Percentiles rank a stretch among this genome's conserved stretches.
These are phyloP conservation scores for Polyplosphaeria fusca DNA, from an alignment of 495 filamentous ascomycete species.

Conservation along the genomic window DNA sequence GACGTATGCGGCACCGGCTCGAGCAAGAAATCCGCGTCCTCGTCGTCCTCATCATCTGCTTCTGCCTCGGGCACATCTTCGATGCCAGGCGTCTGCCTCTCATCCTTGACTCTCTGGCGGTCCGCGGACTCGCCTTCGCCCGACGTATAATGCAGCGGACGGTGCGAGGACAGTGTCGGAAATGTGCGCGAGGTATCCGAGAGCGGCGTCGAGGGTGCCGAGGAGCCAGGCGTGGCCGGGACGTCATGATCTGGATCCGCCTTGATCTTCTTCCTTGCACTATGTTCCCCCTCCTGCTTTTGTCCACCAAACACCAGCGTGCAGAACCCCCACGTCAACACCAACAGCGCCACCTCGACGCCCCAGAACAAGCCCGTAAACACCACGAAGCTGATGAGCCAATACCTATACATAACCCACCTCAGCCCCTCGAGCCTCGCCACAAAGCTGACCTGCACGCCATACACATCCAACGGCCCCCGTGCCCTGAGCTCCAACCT, in stretches of 20 bases:
- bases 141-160: constrained; percentile 46
- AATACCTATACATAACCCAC: constrained; percentile 78
- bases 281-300: constrained; percentile 26
- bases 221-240: constrained; percentile 17
- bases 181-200: constrained; percentile 55
- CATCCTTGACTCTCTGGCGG: constrained; percentile 31
- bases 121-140: constrained; percentile 4
- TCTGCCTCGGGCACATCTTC: constrained; percentile 34
- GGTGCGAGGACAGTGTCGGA: constrained; percentile 53
- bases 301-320: constrained; percentile 29
- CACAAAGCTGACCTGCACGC: constrained; percentile 60
- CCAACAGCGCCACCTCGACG: constrained; percentile 60
- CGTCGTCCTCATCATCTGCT: constrained; percentile 43
- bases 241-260: constrained; percentile 8
- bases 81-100: constrained; percentile 12
- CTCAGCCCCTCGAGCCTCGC: constrained; percentile 71
- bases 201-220: constrained; percentile 16
- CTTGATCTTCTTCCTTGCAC: not conserved
- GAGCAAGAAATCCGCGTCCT: constrained; percentile 32
- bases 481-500: constrained; percentile 61
- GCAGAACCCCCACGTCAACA: constrained; percentile 57
- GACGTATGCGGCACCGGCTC: not conserved
- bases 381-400: constrained; percentile 61
- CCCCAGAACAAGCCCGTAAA: constrained; percentile 72
- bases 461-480: constrained; percentile 67